Conservation (phyloP, 495 filamentous ascomycete species). For the Penicillium roqueforti region DNA sequence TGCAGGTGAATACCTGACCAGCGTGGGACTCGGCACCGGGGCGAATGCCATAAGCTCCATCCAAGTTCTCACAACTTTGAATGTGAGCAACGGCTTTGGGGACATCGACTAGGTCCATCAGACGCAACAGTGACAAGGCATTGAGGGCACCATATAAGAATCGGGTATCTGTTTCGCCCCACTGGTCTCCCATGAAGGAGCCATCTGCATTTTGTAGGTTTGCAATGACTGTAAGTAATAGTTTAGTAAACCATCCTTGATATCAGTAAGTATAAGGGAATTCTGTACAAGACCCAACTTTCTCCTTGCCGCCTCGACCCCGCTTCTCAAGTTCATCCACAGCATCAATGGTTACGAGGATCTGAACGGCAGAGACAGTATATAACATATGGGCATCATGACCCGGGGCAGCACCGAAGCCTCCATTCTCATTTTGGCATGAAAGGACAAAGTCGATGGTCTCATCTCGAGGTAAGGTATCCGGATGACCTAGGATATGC, state of each 20-base stretch:
- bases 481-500: slow-evolving; percentile 74
- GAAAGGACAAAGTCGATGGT: slow-evolving; percentile 89
- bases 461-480: slow-evolving; percentile 73
- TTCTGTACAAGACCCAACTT: slow-evolving; percentile 66
- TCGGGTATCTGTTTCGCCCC: slow-evolving; percentile 92
- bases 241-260: slow-evolving; percentile 19
- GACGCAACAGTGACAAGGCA: slow-evolving; percentile 73
- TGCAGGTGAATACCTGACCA: slow-evolving; percentile 90
- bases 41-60: slow-evolving; percentile 84
- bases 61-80: slow-evolving; percentile 79
- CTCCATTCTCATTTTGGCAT: slow-evolving; percentile 81
- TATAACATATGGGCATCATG: slow-evolving; percentile 96
- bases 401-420: slow-evolving; percentile 88
- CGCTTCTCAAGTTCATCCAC: slow-evolving; percentile 72
- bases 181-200: slow-evolving; percentile 88
- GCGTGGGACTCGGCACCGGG: slow-evolving; percentile 91
- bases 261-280: slow-evolving; percentile 8
- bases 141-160: slow-evolving; percentile 89
- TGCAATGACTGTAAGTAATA: slow-evolving; percentile 68
- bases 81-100: slow-evolving; percentile 74
- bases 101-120: slow-evolving; percentile 68
- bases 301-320: slow-evolving; percentile 60
- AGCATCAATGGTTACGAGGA: slow-evolving; percentile 78
- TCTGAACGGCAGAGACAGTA: slow-evolving; percentile 89
- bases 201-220: slow-evolving; percentile 79